A percentile compares a stretch with the other conserved stretches of the same genome.
phyloP scores from a whole-genome alignment of 345 rosid species.

The Euphorbia pulcherrima region DNA sequence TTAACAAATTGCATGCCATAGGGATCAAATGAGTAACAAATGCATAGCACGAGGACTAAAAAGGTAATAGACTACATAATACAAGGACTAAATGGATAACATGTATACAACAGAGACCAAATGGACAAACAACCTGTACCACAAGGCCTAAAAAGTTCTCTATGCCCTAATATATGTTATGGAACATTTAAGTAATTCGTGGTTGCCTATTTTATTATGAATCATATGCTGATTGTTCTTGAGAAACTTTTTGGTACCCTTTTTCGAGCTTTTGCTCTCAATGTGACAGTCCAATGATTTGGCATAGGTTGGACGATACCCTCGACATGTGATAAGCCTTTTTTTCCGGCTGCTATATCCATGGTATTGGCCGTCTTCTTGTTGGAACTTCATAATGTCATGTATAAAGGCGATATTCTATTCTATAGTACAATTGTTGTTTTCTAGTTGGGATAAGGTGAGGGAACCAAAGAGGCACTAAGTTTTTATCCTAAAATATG shows the following conservation, averaged over 20 bases:
- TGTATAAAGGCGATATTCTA: conserved; percentile 58
- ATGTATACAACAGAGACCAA: too few species aligned
- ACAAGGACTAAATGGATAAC: too few species aligned
- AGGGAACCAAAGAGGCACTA: conserved; percentile 34
- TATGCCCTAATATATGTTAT: too few species aligned
- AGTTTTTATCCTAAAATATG: not conserved
- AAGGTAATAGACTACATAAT: too few species aligned
- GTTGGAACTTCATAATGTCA: conserved; percentile 79
- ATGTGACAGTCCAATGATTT: not conserved
- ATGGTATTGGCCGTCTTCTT: conserved; percentile 99
- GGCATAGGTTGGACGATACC: conserved; percentile 86
- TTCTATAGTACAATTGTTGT: conserved; percentile 47
- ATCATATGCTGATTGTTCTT: not conserved
- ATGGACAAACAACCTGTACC: too few species aligned
- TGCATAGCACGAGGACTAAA: too few species aligned
- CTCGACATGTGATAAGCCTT: conserved; percentile 90
- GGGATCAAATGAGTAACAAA: too few species aligned
- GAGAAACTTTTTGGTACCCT: not conserved
- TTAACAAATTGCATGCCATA: too few species aligned
- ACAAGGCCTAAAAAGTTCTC: too few species aligned
- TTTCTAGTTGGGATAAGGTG: conserved; percentile 52
- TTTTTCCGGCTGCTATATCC: conserved; percentile 89
- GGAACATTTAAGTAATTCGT: not conserved
- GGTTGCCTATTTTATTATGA: not conserved
- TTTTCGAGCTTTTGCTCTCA: not conserved